phyloP scores from a whole-genome alignment of 129 eudicot species.

The Daucus carota region DNA sequence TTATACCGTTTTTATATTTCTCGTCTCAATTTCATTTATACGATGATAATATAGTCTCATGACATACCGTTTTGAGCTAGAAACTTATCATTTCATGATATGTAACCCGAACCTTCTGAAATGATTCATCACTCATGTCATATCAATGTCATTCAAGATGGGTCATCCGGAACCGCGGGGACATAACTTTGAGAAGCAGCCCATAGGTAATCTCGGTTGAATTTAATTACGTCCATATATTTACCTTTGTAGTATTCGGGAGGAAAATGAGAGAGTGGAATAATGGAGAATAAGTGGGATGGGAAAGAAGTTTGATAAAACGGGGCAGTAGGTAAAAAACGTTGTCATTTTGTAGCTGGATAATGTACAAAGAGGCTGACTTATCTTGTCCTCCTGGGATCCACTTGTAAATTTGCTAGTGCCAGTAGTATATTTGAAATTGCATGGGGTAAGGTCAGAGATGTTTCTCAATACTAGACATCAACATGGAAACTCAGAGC shows the following conservation, averaged over 20 bases:
- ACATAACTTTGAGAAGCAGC: neutral
- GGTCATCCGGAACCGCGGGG: too few species aligned
- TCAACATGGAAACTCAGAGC: constrained; percentile 18
- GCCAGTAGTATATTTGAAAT: neutral
- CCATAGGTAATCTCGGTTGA: neutral
- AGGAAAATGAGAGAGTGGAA: neutral
- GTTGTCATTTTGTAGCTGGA: neutral
- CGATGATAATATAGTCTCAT: too few species aligned
- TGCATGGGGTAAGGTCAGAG: constrained; percentile 11
- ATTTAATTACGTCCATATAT: too few species aligned
- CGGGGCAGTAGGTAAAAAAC: neutral
- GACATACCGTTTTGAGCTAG: too few species aligned
- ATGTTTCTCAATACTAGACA: constrained; percentile 16
- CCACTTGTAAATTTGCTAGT: neutral
- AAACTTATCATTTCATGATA: too few species aligned
- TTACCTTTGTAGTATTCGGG: too few species aligned
- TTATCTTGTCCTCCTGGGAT: neutral
- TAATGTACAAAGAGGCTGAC: neutral
- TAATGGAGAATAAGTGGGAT: neutral
- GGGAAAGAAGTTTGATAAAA: neutral
- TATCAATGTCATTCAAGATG: too few species aligned
- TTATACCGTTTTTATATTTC: too few species aligned
- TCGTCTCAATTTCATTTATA: too few species aligned
- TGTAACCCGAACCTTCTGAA: too few species aligned
- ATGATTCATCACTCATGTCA: too few species aligned